Conservation (phyloP, 208 protist genomes). For the Wallacemonas sp. region DNA sequence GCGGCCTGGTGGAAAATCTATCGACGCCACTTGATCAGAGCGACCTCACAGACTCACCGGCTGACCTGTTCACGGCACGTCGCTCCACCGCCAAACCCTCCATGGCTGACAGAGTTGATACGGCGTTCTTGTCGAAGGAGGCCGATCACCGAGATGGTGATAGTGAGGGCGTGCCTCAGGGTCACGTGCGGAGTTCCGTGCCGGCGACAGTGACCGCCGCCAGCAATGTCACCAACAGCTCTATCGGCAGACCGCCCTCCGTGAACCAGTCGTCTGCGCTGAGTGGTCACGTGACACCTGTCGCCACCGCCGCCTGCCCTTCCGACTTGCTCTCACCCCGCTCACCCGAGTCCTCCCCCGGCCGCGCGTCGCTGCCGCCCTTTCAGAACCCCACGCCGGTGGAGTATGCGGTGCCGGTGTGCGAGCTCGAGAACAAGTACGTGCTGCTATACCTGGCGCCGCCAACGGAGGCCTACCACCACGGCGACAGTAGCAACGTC, state of each 20-base stretch:
- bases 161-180: too few relatives aligned
- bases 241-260: not conserved
- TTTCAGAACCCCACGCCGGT: constrained; percentile 10
- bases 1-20: not conserved
- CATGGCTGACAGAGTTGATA: not conserved
- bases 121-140: too few relatives aligned
- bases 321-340: not conserved
- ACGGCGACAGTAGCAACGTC: not conserved
- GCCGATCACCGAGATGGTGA: too few relatives aligned
- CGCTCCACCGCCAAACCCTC: constrained; percentile 4
- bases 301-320: not conserved
- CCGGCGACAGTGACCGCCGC: too few relatives aligned
- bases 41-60: not conserved
- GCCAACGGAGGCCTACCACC: constrained; percentile 3
- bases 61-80: not conserved
- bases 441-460: constrained; percentile 58
- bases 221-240: not conserved
- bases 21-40: not conserved
- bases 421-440: constrained; percentile 55
- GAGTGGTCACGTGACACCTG: not conserved
- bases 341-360: constrained; percentile 1
- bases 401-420: constrained; percentile 47
- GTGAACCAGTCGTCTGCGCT: not conserved
- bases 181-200: too few relatives aligned
- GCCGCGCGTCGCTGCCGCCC: not conserved